Base-by-base conservation (phyloP, 495 filamentous ascomycete species). In the Hyaloscypha bicolor region DNA sequence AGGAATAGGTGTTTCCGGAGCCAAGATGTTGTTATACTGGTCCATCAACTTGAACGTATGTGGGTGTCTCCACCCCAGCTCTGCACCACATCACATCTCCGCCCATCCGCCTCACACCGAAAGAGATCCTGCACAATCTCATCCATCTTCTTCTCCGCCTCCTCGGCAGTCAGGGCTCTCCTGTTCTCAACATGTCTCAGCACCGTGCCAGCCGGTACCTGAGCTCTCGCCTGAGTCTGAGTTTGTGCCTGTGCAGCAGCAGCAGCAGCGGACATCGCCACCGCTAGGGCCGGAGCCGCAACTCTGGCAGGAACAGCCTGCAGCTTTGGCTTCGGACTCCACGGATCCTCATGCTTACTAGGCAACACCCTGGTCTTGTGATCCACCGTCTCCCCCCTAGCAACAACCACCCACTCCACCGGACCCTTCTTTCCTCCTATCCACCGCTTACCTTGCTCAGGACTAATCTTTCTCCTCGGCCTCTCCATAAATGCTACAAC, bases 131-230 rank as follows among this genome's bases (percentile, higher is more conserved):
- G 8, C 6, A 60, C 45, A 11, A 69, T 69, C 32, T 64, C 66
- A 0, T 60, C 42, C 66, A 69, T 69, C 39, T 62, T 69, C n/a
- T 3, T 33, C 22, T 53, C 62, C 12, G 66, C 66, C 29, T 69
- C 66, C 6, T 51, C 61, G 16, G 25, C 11, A 9, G 39, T 64
- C 39, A 64, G 53, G 1, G 25, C 32, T 0, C 56, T 6, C 21
- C 62, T 64, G 9, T 55, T 59, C 33, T 69, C 66, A 9, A 69
- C 66, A 33, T 64, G 62, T 5, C 66, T 52, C 16, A 69, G 62
- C 35, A 64, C 55, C 9, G 31, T n/a, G 35, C 52, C 42, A 4
- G 11, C n/a, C 25, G 30, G 56, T 9, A 32, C 42, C 53, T 60
- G 61, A 30, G 60, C 32, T 3, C 4, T 16, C 25, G 39, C 31